Base-by-base conservation (phyloP, 2,329 filamentous ascomycete genomes). In the Aspergillus brunneoviolaceus region DNA sequence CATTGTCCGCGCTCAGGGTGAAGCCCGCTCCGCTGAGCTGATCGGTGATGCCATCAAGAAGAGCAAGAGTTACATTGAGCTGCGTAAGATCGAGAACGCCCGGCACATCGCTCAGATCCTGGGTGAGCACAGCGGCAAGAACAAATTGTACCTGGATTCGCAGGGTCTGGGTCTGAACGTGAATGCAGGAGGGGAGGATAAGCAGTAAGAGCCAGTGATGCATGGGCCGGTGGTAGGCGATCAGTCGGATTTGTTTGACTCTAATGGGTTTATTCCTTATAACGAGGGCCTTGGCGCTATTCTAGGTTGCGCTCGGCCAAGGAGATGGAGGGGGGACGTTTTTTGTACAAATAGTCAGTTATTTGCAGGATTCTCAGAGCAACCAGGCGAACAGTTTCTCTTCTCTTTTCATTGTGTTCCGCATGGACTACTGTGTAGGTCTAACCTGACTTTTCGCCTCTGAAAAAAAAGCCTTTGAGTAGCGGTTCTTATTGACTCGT, bases 11-110 rank as follows among this genome's bases (percentile, higher is more conserved):
- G 95, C 95, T 4, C 95, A 98, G 87, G 95, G 95, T 92, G 95
- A 99, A 82, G 95, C 95, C 53, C 91, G 95, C 67, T 98, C 95
- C 45, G 95, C 95, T 51, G 93, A 99, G 81, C 88, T 99, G 65
- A 97, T 99, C 72, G 95, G 95, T 79, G 95, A 99, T 56, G 95
- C 95, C 63, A 96, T 99, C 87, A 99, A 98, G 91, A 99, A 98
- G 89, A 96, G 86, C 83, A 90, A 93, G 81, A 90, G 92, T 66
- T 99, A 99, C 77, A 87, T 99, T 65, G 95, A 98, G 80, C 86
- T 99, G 74, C 91, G 96, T 81, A 95, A 96, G 84, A 96, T 99
- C 71, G 95, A 99, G 82, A 99, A 97, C 72, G 95, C 95, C 6
- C 86, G 91, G 67, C 85, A 87, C 59, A 96, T 99, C 78, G 95